Percentiles rank a stretch among this genome's conserved stretches.
phyloP scores from a whole-genome alignment of 352 stramenopile genomes.

The Pythium vanterpoolii region DNA sequence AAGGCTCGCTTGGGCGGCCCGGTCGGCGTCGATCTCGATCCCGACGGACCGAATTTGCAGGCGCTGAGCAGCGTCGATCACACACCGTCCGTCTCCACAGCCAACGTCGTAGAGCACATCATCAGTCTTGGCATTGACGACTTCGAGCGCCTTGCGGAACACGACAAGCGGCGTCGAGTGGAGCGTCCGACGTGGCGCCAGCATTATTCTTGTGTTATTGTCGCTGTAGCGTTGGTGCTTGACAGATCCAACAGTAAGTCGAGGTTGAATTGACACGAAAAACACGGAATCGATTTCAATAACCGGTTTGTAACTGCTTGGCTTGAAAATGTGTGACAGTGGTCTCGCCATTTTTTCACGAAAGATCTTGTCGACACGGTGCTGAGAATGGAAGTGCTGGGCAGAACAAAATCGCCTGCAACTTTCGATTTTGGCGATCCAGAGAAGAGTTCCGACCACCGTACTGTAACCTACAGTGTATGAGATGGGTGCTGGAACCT shows the following conservation, averaged over 20 bases:
- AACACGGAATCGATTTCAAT: not conserved
- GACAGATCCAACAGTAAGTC: too few relatives aligned
- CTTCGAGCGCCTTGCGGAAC: slow-evolving; percentile 52
- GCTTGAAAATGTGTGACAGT: slow-evolving; percentile 17
- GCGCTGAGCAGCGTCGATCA: slow-evolving; percentile 50
- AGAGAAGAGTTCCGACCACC: too few relatives aligned
- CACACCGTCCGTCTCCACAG: slow-evolving; percentile 68
- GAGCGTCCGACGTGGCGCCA: slow-evolving; percentile 75
- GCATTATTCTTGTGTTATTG: too few relatives aligned
- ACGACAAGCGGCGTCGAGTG: slow-evolving; percentile 72
- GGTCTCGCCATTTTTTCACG: not conserved
- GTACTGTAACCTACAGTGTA: too few relatives aligned
- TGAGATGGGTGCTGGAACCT: too few relatives aligned
- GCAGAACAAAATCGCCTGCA: too few relatives aligned
- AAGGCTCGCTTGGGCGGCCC: slow-evolving; percentile 28
- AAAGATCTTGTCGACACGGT: not conserved
- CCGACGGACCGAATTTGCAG: slow-evolving; percentile 54
- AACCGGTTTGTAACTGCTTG: slow-evolving; percentile 5
- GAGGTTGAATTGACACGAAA: too few relatives aligned
- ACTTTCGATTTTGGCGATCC: too few relatives aligned
- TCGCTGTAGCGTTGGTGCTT: too few relatives aligned
- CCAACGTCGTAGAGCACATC: slow-evolving; percentile 82
- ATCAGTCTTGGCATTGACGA: slow-evolving; percentile 28
- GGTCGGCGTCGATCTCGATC: slow-evolving; percentile 62
- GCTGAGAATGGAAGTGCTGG: not conserved